These are phyloP conservation scores for Sporormia fimetaria DNA, from an alignment of 495 filamentous ascomycete species.

Conservation along the genomic window DNA sequence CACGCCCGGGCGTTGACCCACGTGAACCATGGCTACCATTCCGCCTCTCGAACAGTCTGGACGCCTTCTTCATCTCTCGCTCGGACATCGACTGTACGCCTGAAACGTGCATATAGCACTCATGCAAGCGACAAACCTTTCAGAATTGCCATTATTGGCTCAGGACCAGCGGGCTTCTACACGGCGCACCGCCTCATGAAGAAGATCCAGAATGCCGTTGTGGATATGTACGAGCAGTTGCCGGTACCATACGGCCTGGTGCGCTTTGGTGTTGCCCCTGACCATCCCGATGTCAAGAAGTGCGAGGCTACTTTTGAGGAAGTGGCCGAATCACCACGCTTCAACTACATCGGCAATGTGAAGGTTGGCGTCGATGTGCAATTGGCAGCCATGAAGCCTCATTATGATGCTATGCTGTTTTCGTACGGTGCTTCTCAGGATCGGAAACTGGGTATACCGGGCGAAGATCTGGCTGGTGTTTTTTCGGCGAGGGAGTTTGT, in stretches of 20 bases:
- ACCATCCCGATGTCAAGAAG: conserved; percentile 98
- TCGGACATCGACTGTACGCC: too few relatives aligned
- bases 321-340: conserved; percentile 66
- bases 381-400: conserved; percentile 54
- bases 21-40: neutral
- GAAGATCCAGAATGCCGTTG: conserved; percentile 54
- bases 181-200: conserved; percentile 73
- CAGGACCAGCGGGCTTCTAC: conserved; percentile 94
- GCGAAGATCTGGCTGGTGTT: conserved; percentile 67
- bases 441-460: conserved; percentile 61
- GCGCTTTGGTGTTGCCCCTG: conserved; percentile 86
- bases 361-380: conserved; percentile 65
- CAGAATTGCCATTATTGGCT: conserved; percentile 81
- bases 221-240: conserved; percentile 94
- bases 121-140: conserved; percentile 40
- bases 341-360: conserved; percentile 87
- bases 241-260: conserved; percentile 89
- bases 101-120: conserved; percentile 14
- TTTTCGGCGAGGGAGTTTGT: conserved; percentile 90
- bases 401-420: conserved; percentile 89
- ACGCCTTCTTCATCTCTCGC: too few relatives aligned
- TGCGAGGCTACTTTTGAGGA: conserved; percentile 88
- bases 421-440: conserved; percentile 86
- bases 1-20: neutral
- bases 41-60: too few relatives aligned